Evolutionary conservation across 306 rosid species (phyloP).

Genomic region (Quercus parvula): DNA sequence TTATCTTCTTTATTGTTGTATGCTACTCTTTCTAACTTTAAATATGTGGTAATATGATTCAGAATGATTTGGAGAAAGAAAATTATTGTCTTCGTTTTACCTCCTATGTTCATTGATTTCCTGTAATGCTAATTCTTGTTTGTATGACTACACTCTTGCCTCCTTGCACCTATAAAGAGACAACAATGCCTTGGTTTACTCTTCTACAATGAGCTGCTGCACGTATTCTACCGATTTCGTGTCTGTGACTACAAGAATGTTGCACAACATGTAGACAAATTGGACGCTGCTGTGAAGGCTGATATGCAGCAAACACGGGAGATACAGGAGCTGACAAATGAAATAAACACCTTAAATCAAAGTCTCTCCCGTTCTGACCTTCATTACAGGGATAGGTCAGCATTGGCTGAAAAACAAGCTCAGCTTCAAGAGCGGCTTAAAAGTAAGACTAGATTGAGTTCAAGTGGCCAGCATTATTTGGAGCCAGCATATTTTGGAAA

Average conservation of each 20-base stretch:
- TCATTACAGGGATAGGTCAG: slow-evolving; percentile 72
- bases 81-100: neutral
- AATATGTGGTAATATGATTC: neutral
- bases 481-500: slow-evolving; percentile 88
- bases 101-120: slow-evolving; percentile 4
- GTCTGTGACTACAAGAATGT: slow-evolving; percentile 96
- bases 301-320: slow-evolving; percentile 67
- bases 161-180: slow-evolving; percentile 41
- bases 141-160: neutral
- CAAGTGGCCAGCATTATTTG: slow-evolving; percentile 50
- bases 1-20: slow-evolving; percentile 19
- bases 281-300: slow-evolving; percentile 90
- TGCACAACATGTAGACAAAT: slow-evolving; percentile 75
- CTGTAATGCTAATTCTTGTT: slow-evolving; percentile 12
- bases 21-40: slow-evolving; percentile 7
- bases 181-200: slow-evolving; percentile 75
- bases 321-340: slow-evolving; percentile 62
- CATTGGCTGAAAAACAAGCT: slow-evolving; percentile 75
- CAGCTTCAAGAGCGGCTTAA: slow-evolving; percentile 62
- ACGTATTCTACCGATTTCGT: slow-evolving; percentile 82
- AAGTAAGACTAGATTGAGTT: slow-evolving; percentile 42
- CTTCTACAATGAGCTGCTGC: slow-evolving; percentile 86
- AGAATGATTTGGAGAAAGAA: neutral
- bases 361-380: slow-evolving; percentile 86
- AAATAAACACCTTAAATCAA: slow-evolving; percentile 66